phyloP scores from a whole-genome alignment of 352 stramenopile species.

The Lagenidium giganteum region DNA sequence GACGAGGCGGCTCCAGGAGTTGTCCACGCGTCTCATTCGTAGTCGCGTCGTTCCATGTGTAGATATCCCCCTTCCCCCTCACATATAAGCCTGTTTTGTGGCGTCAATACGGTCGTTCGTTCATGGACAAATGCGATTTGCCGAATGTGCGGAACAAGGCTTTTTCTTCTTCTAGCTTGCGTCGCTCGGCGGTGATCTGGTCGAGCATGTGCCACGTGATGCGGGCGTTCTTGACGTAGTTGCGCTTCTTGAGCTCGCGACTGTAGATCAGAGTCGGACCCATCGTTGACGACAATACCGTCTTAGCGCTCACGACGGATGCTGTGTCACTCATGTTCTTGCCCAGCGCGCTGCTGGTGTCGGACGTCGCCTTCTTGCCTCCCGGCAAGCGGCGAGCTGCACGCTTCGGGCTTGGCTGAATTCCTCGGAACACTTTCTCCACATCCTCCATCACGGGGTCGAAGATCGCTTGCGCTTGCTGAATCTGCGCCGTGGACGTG shows the following conservation, averaged over 20 bases:
- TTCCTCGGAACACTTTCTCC: slow-evolving; percentile 22
- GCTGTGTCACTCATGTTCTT: slow-evolving; percentile 5
- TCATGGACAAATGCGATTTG: no score
- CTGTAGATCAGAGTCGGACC: no score
- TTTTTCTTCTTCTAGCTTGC: slow-evolving; percentile 33
- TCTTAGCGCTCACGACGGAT: no score
- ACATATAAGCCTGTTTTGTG: no score
- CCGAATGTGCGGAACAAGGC: no score
- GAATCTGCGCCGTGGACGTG: slow-evolving; percentile 30
- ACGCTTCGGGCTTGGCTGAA: no score
- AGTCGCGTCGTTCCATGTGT: no score
- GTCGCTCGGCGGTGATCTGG: slow-evolving; percentile 35
- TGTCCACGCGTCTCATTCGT: no score
- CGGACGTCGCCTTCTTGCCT: slow-evolving; percentile 14
- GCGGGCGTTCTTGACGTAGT: slow-evolving; percentile 10
- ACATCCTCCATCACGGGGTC: slow-evolving; percentile 39
- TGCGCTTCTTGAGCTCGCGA: slow-evolving; percentile 16
- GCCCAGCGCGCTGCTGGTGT: not conserved
- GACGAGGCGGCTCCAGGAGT: no score
- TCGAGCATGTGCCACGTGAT: slow-evolving; percentile 57
- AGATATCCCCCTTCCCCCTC: no score
- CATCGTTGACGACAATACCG: no score
- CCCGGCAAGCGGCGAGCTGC: slow-evolving; percentile 32
- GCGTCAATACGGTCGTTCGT: no score
- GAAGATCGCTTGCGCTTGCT: slow-evolving; percentile 45